phyloP scores from a whole-genome alignment of 495 filamentous ascomycete genomes.

The Pseudoneurospora amorphoporcata region DNA sequence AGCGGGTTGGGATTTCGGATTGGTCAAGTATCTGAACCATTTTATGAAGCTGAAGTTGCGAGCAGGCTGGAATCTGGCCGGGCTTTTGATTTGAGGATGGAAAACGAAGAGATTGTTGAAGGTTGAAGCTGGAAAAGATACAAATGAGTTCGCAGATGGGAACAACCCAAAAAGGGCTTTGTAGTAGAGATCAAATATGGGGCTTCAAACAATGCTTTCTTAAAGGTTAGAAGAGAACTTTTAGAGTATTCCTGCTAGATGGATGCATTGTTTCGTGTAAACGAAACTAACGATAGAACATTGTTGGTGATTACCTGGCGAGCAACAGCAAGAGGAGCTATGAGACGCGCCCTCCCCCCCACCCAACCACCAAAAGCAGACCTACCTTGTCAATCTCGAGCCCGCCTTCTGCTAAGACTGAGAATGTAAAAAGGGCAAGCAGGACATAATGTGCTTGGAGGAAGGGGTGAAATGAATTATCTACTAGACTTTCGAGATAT shows the following conservation, averaged over 20 bases:
- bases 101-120: background rate
- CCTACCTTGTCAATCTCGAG: background rate
- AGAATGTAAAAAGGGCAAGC: background rate
- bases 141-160: background rate
- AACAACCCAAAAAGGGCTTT: background rate
- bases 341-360: background rate
- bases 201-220: background rate
- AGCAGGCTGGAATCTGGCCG: background rate
- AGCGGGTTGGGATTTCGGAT: constrained; percentile 7
- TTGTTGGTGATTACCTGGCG: background rate
- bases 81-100: background rate
- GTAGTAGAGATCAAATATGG: background rate
- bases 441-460: background rate
- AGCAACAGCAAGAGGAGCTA: background rate
- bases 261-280: background rate
- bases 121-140: background rate
- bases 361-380: background rate
- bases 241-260: background rate
- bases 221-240: background rate
- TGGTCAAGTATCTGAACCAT: background rate
- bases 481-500: background rate
- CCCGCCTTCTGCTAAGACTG: background rate
- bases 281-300: background rate
- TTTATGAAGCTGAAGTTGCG: background rate
- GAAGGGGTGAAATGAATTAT: background rate